Conservation (phyloP, 2,329 filamentous ascomycete genomes). For the Verticillium isaacii region DNA sequence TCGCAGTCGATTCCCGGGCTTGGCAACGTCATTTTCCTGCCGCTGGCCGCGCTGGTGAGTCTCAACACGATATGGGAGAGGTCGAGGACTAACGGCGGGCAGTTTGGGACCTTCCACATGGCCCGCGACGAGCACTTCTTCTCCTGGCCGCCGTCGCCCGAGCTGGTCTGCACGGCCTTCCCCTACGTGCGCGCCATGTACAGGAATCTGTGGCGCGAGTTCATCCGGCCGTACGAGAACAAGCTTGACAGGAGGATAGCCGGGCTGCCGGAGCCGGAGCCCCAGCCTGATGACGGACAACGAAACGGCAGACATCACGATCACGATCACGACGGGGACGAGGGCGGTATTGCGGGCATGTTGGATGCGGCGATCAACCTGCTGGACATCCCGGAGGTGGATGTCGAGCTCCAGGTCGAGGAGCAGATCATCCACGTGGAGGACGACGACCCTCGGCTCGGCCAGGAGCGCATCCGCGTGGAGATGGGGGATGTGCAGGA, state of each 20-base stretch:
- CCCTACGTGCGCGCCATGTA: slow-evolving; percentile 43
- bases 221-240: slow-evolving; percentile 42
- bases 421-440: slow-evolving; percentile 25
- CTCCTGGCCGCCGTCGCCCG: slow-evolving; percentile 49
- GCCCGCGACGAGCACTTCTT: slow-evolving; percentile 39
- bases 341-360: slow-evolving; percentile 15
- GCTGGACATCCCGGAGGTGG: slow-evolving; percentile 14
- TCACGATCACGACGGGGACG: slow-evolving; percentile 4
- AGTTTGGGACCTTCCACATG: slow-evolving; percentile 45
- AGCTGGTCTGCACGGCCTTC: slow-evolving; percentile 44
- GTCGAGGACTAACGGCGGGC: background rate
- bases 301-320: background rate
- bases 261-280: slow-evolving; percentile 23
- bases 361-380: slow-evolving; percentile 16
- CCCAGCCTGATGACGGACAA: background rate
- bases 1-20: slow-evolving; percentile 37
- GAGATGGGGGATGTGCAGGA: slow-evolving; percentile 1
- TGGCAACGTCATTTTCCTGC: slow-evolving; percentile 35
- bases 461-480: background rate
- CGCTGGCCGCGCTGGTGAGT: slow-evolving; percentile 36
- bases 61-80: background rate
- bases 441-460: slow-evolving; percentile 20
- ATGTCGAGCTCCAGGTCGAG: slow-evolving; percentile 15
- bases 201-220: slow-evolving; percentile 37
- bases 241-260: slow-evolving; percentile 42